A percentile compares a stretch with the other conserved stretches of the same genome.
Evolutionary conservation across 169 alveolate species (phyloP).

Genomic region (Cryptosporidium ubiquitum): DNA sequence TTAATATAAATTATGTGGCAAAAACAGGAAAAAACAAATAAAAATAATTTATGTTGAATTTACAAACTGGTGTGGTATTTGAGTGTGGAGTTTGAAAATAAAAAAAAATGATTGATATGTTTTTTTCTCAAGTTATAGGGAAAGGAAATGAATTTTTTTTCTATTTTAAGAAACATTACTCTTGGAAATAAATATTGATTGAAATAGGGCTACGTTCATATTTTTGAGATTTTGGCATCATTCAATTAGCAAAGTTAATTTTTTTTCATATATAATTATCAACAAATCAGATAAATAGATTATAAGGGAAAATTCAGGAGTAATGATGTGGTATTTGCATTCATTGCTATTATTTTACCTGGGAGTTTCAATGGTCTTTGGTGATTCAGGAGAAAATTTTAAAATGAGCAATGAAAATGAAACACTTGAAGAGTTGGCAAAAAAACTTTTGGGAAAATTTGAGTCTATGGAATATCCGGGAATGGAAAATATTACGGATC

Average conservation of each 20-base stretch:
- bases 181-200: neutral
- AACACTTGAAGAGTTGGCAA: slow-evolving; percentile 55
- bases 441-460: slow-evolving; percentile 17
- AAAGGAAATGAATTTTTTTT: neutral
- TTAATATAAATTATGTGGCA: neutral
- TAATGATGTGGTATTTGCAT: neutral
- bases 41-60: neutral
- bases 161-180: neutral
- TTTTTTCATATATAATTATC: no score
- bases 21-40: neutral
- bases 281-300: neutral
- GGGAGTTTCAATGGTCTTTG: neutral
- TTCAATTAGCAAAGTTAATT: neutral
- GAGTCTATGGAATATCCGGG: slow-evolving; percentile 70
- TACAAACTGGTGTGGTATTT: slow-evolving; percentile 10
- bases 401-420: neutral
- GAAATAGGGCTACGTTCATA: neutral
- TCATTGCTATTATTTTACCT: neutral
- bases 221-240: neutral
- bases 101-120: neutral
- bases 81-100: neutral
- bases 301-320: neutral
- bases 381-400: neutral
- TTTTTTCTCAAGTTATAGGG: neutral
- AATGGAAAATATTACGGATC: slow-evolving; percentile 46